Evolutionary conservation across 2,329 filamentous ascomycete genomes (phyloP).

Genomic region (Pseudogymnoascus sp.): DNA sequence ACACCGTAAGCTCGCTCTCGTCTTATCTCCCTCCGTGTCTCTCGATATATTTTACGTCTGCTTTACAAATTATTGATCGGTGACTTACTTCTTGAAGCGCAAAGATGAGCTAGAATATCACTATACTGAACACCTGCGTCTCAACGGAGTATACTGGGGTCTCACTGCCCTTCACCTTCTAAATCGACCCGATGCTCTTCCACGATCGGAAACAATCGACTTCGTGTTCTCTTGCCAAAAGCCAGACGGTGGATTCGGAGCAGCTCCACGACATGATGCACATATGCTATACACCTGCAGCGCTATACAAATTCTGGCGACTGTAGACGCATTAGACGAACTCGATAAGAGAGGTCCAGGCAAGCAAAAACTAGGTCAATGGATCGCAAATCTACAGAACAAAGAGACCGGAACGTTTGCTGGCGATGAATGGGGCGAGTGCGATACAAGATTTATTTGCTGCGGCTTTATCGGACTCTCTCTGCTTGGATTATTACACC

Average conservation of each 20-base stretch:
- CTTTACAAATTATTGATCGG: slow-evolving; percentile 20
- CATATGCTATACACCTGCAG: slow-evolving; percentile 96
- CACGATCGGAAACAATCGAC: slow-evolving; percentile 70
- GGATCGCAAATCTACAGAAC: slow-evolving; percentile 79
- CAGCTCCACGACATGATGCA: slow-evolving; percentile 86
- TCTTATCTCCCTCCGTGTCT: slow-evolving; percentile 20
- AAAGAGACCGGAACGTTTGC: slow-evolving; percentile 74
- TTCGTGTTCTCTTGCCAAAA: slow-evolving; percentile 96
- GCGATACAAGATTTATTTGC: slow-evolving; percentile 90
- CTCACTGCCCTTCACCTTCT: slow-evolving; percentile 81
- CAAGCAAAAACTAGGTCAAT: slow-evolving; percentile 58
- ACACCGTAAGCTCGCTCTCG: slow-evolving; percentile 53
- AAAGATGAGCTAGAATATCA: slow-evolving; percentile 96
- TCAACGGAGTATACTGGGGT: slow-evolving; percentile 97
- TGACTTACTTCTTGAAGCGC: slow-evolving; percentile 43
- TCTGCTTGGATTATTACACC: slow-evolving; percentile 61
- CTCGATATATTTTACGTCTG: slow-evolving; percentile 13
- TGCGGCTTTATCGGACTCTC: slow-evolving; percentile 84
- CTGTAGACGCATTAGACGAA: slow-evolving; percentile 74
- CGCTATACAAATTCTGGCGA: slow-evolving; percentile 85
- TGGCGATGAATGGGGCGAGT: slow-evolving; percentile 94
- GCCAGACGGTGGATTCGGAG: slow-evolving; percentile 82
- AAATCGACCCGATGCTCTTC: slow-evolving; percentile 68
- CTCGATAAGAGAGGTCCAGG: slow-evolving; percentile 59
- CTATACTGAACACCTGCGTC: slow-evolving; percentile 89